These are phyloP conservation scores for Phoenix roebelenii DNA, from an alignment of 176 grass and related monocot species.

Conservation along the genomic window DNA sequence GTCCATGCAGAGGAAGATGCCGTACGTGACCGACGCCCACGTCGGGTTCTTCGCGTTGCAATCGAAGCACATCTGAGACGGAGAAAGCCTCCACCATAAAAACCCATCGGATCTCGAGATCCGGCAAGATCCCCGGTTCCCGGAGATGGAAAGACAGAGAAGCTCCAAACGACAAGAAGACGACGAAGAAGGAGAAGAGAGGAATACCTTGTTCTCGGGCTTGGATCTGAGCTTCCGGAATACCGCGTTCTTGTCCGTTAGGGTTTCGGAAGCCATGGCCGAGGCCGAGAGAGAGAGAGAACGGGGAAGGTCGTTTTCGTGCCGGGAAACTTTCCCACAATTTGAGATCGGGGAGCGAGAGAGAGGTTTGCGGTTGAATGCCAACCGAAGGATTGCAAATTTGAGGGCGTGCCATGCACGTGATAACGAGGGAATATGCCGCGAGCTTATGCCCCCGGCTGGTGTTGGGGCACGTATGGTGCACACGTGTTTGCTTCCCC, in stretches of 20 bases:
- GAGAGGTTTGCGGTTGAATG: too few relatives aligned
- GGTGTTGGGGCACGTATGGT: too few relatives aligned
- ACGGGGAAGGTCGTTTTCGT: background rate
- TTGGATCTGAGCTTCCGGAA: constrained; percentile 89
- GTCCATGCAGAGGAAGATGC: constrained; percentile 93
- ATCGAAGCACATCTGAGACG: constrained; percentile 83
- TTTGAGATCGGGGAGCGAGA: too few relatives aligned
- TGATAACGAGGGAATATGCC: too few relatives aligned
- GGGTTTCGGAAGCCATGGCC: constrained; percentile 39
- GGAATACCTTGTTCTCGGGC: constrained; percentile 83
- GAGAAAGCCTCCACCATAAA: constrained; percentile 14
- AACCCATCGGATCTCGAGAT: constrained; percentile 17
- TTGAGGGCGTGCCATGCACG: too few relatives aligned
- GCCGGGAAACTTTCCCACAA: too few relatives aligned
- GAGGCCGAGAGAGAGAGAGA: background rate
- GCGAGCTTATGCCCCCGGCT: too few relatives aligned
- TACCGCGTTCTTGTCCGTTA: constrained; percentile 55
- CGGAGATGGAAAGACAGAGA: too few relatives aligned
- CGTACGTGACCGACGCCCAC: constrained; percentile 92
- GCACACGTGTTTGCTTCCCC: too few relatives aligned
- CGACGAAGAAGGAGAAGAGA: background rate
- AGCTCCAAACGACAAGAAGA: too few relatives aligned
- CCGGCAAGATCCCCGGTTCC: background rate
- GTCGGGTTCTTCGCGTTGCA: constrained; percentile 96
- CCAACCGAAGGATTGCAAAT: too few relatives aligned